Evolutionary conservation across 2,329 filamentous ascomycete species (phyloP), one percentile per base, ranked within the genome.

Genomic region (Helicocarpus griseus): DNA sequence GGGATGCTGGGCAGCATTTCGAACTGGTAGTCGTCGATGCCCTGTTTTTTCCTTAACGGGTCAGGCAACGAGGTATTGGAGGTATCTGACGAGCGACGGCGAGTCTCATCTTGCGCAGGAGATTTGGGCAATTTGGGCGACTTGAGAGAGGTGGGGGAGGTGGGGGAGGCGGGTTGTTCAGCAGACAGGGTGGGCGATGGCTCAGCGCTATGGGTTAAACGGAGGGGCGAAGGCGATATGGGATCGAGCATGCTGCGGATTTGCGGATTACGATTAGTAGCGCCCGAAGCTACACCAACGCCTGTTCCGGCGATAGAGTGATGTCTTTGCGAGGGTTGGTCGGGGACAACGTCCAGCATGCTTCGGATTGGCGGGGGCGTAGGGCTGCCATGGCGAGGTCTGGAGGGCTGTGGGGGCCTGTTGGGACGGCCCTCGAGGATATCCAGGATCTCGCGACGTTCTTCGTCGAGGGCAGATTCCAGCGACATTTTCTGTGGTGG

Each of bases 401-500:
- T 76, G 58, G 77, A 72, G 40, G 39, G 39, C n/a, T 44, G 22
- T 54, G 68, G 55, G 52, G 69, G 39, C 53, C 31, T 52, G 53
- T 22, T 53, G 61, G 58, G 53, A 57, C 53, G 63, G 41, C 76
- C 77, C 65, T 86, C 82, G 39, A 89, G 73, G 55, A 88, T 72
- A 45, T 81, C 82, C 58, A 89, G 73, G 36, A 89, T 82, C 69
- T 88, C 85, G 56, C 77, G 76, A 55, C 85, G 79, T 74, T 91
- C 87, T 73, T 89, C 83, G 64, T 89, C 86, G 56, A 89, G 75
- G 58, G 83, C 80, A 46, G 84, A 80, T 70, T 89, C 86, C 62
- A 90, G 80, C 62, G 85, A 89, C 83, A 88, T 88, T 48, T 62
- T 62, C 54, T 63, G 65, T 41, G 55, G 58, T 50, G 48, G 36